Evolutionary conservation across 768 basidiomycete genomes (phyloP), one percentile per base, ranked within the genome.

Genomic region (Strobilomyces confusus): DNA sequence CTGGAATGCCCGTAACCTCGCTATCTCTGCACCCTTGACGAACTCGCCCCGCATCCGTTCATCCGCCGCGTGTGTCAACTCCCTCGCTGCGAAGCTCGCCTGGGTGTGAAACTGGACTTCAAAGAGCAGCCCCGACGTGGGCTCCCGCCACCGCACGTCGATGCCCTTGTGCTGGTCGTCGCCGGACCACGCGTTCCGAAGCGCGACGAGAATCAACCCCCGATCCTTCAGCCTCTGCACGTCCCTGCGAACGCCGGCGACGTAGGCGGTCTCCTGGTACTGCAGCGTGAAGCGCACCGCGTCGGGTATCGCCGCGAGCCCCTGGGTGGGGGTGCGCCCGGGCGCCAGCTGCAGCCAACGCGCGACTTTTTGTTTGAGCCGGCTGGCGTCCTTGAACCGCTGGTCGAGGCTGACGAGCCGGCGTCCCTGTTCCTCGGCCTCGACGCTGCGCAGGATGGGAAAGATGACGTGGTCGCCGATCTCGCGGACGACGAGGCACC

Each of bases 91-190:
- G 4, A 54, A 13, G 32, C 48, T 44, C 12, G 40, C 52, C n/a
- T 29, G 23, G 13, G 40, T 53, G 20, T 49, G 48, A 25, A 51
- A 43, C 41, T 49, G 48, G 19, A 49, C 48, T 30, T 54, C 41
- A 30, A 54, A 54, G 41, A 44, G 5, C 6, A 54, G 3, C 9
- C 52, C 33, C 12, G 33, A 36, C 15, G 25, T 22, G 34, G 26
- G 52, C 2, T 54, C 47, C 22, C 47, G 23, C 52, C 47, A 54
- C 26, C 33, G 33, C n/a, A 20, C 4, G 12, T 54, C 37, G 26
- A 52, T 40, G 5, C 44, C 51, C 29, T 38, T 51, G 44, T 51
- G 37, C 34, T 44, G 33, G 29, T 29, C 5, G 20, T n/a, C 13
- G 22, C 17, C 9, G 2, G 36, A 5, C 44, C 36, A 46, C 29